Percentiles rank a stretch among this genome's conserved stretches.
phyloP scores from a whole-genome alignment of 148 eudicot species.

The Bassia scoparia region DNA sequence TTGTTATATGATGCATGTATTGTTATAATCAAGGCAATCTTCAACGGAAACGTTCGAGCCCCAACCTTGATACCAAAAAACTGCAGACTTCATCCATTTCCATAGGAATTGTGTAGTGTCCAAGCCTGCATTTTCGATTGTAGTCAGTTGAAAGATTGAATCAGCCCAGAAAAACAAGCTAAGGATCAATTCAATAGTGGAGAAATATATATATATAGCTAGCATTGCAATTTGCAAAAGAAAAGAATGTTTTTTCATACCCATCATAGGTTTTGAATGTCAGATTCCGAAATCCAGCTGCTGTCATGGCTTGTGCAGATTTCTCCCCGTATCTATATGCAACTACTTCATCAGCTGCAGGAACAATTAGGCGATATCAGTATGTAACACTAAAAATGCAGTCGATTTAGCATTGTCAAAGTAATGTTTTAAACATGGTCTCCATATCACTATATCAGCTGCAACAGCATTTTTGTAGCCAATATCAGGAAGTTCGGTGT shows the following conservation, averaged over 20 bases:
- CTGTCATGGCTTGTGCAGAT: conserved; percentile 54
- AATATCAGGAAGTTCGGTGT: too few species aligned
- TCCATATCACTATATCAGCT: too few species aligned
- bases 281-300: conserved; percentile 70
- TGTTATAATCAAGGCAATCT: not conserved
- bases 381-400: too few species aligned
- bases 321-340: conserved; percentile 62
- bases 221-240: too few species aligned
- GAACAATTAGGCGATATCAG: not conserved
- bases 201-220: not conserved
- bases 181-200: too few species aligned
- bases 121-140: conserved; percentile 53
- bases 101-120: conserved; percentile 77
- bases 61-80: conserved; percentile 62
- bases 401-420: not conserved
- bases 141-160: not conserved
- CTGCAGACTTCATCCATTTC: conserved; percentile 90
- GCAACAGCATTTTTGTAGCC: too few species aligned
- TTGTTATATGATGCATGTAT: not conserved
- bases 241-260: conserved; percentile 30
- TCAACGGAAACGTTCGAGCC: conserved; percentile 39
- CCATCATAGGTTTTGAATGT: conserved; percentile 64
- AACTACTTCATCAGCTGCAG: conserved; percentile 90
- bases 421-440: too few species aligned
- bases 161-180: not conserved